Conservation (phyloP, 768 basidiomycete genomes). For the Suillus spraguei region DNA sequence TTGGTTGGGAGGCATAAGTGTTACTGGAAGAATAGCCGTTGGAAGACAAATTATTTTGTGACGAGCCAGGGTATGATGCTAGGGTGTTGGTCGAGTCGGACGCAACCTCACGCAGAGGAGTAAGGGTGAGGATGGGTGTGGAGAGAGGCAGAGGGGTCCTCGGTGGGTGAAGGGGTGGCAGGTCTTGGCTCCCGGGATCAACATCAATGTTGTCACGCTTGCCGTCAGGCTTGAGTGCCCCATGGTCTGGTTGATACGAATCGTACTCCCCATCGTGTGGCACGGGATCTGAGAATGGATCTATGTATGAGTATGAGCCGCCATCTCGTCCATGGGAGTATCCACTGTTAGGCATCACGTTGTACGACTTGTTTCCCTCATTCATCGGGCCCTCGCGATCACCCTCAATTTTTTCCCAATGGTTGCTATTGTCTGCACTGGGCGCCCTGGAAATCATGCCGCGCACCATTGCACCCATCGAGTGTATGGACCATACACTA, state of each 20-base stretch:
- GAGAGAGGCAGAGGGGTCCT: conserved; percentile 21
- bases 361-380: conserved; percentile 15
- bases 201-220: conserved; percentile 21
- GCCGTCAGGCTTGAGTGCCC: conserved; percentile 21
- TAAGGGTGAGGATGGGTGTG: conserved; percentile 30
- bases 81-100: conserved; percentile 26
- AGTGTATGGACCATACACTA: conserved; percentile 57
- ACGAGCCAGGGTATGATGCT: conserved; percentile 26
- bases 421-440: conserved; percentile 24
- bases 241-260: conserved; percentile 16
- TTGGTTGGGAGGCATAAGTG: conserved; percentile 19
- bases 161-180: conserved; percentile 16
- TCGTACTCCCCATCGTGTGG: conserved; percentile 22
- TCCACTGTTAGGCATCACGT: conserved; percentile 10
- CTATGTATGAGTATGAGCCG: conserved; percentile 42
- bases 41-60: conserved; percentile 24
- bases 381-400: conserved; percentile 25
- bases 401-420: conserved; percentile 25
- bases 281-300: conserved; percentile 44
- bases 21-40: conserved; percentile 30
- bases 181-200: conserved; percentile 18
- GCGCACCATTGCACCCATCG: conserved; percentile 31
- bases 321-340: conserved; percentile 17
- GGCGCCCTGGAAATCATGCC: conserved; percentile 31
- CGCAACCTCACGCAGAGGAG: conserved; percentile 37